These are phyloP conservation scores for Camelina laxa DNA, from an alignment of 345 rosid genomes.

Conservation along the genomic window DNA sequence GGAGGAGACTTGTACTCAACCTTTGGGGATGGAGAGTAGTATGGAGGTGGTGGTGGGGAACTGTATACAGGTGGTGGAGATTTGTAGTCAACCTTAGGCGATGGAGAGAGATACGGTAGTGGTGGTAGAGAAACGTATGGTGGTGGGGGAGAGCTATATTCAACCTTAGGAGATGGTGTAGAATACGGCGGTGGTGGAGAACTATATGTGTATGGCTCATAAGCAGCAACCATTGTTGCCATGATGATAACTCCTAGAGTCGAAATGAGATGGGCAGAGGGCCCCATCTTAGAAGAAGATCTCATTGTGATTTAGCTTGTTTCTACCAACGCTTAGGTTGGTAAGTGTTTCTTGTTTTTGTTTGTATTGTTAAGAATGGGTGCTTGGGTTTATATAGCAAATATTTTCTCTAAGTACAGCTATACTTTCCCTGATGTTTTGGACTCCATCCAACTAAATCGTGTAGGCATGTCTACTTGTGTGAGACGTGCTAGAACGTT, in stretches of 20 bases:
- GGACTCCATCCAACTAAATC: neutral
- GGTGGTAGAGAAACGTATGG: conserved; percentile 10
- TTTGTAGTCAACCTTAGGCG: conserved; percentile 4
- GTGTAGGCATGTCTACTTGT: conserved; percentile 22
- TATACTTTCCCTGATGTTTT: neutral
- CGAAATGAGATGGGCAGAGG: conserved; percentile 26
- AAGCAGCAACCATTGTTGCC: conserved; percentile 25
- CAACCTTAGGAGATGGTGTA: neutral
- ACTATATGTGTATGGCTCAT: conserved; percentile 9
- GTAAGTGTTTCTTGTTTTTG: conserved; percentile 19
- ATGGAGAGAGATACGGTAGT: conserved; percentile 16
- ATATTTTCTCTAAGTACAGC: conserved; percentile 5
- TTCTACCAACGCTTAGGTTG: conserved; percentile 5
- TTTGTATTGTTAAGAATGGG: neutral
- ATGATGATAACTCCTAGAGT: conserved; percentile 21
- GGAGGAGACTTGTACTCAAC: neutral
- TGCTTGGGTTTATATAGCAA: conserved; percentile 14
- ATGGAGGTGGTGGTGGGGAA: conserved; percentile 14
- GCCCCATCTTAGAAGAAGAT: conserved; percentile 27
- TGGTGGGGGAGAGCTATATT: conserved; percentile 19
- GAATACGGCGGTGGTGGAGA: conserved; percentile 32
- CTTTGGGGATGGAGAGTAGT: neutral
- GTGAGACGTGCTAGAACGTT: conserved; percentile 32
- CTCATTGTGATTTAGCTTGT: neutral
- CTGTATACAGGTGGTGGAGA: conserved; percentile 28